Evolutionary conservation across 1,139 yeast species (phyloP).

Genomic region (Pichia norvegensis): DNA sequence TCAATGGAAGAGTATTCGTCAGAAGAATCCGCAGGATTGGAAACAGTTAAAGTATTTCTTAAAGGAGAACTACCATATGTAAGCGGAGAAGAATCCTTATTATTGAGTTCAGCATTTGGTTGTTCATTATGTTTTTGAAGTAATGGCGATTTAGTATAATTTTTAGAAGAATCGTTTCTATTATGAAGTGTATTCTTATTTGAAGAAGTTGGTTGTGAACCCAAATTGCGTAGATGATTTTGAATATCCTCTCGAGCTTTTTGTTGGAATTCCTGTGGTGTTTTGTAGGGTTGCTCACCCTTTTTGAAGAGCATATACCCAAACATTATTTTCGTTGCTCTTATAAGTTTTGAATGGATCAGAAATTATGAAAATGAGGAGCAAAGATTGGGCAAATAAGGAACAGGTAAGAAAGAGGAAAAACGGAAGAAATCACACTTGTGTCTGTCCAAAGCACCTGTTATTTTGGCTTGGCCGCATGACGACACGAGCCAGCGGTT

Average conservation of each 20-base stretch:
- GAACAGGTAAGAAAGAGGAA: too few relatives aligned
- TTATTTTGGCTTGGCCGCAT: not conserved
- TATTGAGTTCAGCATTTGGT: not conserved
- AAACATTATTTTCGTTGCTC: constrained; percentile 21
- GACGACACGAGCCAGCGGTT: not conserved
- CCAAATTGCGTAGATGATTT: constrained; percentile 19
- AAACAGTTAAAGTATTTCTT: constrained; percentile 12
- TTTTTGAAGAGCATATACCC: constrained; percentile 24
- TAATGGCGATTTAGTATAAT: not conserved
- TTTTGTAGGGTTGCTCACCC: constrained; percentile 20
- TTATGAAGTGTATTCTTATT: not conserved
- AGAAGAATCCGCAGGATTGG: constrained; percentile 11
- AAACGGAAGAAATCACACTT: too few relatives aligned
- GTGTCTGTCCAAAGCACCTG: not conserved
- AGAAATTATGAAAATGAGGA: too few relatives aligned
- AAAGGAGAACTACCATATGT: constrained; percentile 18
- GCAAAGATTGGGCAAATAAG: not conserved
- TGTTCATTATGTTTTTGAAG: not conserved
- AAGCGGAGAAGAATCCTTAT: not conserved
- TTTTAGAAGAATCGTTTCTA: not conserved
- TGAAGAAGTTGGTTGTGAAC: not conserved
- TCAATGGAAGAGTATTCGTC: constrained; percentile 22
- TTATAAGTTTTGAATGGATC: too few relatives aligned
- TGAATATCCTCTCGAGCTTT: constrained; percentile 27
- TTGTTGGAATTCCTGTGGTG: constrained; percentile 27